phyloP scores from a whole-genome alignment of 805 yeast species.

The Candida fluviatilis region DNA sequence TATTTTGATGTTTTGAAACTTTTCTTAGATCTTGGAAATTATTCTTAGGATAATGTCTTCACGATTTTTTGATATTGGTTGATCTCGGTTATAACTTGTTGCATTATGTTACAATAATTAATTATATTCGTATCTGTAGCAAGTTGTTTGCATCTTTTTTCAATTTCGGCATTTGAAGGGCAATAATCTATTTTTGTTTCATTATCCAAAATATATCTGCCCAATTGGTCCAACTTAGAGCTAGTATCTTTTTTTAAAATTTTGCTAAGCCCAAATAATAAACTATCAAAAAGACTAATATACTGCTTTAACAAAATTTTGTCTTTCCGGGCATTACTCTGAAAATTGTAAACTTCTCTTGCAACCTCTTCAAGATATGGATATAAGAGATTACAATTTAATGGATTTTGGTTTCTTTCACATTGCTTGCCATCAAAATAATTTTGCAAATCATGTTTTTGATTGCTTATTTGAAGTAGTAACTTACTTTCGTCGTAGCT shows the following conservation, averaged over 20 bases:
- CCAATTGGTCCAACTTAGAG: background rate
- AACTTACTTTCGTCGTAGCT: background rate
- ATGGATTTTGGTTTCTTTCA: background rate
- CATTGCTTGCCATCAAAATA: background rate
- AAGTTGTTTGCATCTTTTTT: background rate
- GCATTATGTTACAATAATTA: background rate
- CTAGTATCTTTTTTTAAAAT: constrained; percentile 21
- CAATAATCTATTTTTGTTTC: background rate
- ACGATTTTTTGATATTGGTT: background rate
- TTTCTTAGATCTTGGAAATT: too few species aligned
- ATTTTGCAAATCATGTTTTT: background rate
- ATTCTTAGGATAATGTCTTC: too few species aligned
- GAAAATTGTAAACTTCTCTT: background rate
- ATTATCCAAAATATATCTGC: background rate
- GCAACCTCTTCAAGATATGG: constrained; percentile 1
- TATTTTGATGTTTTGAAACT: too few species aligned
- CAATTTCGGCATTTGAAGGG: background rate
- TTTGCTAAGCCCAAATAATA: constrained; percentile 34
- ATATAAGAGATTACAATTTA: background rate
- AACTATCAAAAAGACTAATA: constrained; percentile 24
- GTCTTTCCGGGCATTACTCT: background rate
- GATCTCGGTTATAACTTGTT: background rate
- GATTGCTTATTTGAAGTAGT: background rate
- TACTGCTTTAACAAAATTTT: background rate
- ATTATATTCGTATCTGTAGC: background rate